Evolutionary conservation across 2,329 filamentous ascomycete genomes (phyloP).

Genomic region (Phaeomoniella chlamydospora): DNA sequence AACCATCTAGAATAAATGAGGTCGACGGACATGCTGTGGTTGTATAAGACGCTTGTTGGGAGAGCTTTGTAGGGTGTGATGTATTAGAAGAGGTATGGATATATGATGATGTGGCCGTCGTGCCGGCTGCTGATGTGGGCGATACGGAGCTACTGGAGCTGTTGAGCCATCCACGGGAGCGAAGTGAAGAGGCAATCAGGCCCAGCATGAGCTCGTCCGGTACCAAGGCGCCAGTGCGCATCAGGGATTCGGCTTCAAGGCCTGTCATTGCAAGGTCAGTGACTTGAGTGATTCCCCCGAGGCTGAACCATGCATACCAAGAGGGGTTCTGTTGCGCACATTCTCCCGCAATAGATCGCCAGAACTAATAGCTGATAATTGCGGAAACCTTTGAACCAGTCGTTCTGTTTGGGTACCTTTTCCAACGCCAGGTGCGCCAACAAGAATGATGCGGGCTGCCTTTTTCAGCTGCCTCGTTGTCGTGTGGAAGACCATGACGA

Average conservation of each 20-base stretch:
- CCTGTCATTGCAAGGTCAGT: slow-evolving; percentile 35
- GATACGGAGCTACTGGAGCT: slow-evolving; percentile 22
- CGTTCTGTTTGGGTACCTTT: slow-evolving; percentile 94
- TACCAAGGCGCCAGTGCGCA: slow-evolving; percentile 80
- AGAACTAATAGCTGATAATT: slow-evolving; percentile 82
- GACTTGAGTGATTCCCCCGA: slow-evolving; percentile 2
- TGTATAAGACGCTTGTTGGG: slow-evolving; percentile 23
- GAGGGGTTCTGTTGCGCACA: slow-evolving; percentile 73
- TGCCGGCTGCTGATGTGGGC: slow-evolving; percentile 8
- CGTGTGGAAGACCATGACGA: slow-evolving; percentile 8
- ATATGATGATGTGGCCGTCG: slow-evolving; percentile 30
- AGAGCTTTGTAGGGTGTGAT: slow-evolving; percentile 17
- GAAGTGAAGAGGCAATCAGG: slow-evolving; percentile 81
- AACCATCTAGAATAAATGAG: slow-evolving; percentile 92
- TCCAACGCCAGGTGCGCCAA: slow-evolving; percentile 91
- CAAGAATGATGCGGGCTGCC: slow-evolving; percentile 84
- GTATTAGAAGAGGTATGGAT: slow-evolving; percentile 18
- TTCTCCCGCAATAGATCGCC: slow-evolving; percentile 85
- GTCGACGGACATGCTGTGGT: slow-evolving; percentile 46
- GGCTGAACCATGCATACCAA: slow-evolving; percentile 43
- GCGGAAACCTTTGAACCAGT: slow-evolving; percentile 71
- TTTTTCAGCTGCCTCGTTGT: slow-evolving; percentile 45
- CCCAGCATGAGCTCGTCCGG: slow-evolving; percentile 83
- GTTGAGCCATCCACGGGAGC: slow-evolving; percentile 65
- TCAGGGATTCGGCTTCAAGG: slow-evolving; percentile 77